Evolutionary conservation across 148 eudicot genomes (phyloP), one percentile per base, ranked within the genome.

Genomic region (Vaccinium vitisidaea): DNA sequence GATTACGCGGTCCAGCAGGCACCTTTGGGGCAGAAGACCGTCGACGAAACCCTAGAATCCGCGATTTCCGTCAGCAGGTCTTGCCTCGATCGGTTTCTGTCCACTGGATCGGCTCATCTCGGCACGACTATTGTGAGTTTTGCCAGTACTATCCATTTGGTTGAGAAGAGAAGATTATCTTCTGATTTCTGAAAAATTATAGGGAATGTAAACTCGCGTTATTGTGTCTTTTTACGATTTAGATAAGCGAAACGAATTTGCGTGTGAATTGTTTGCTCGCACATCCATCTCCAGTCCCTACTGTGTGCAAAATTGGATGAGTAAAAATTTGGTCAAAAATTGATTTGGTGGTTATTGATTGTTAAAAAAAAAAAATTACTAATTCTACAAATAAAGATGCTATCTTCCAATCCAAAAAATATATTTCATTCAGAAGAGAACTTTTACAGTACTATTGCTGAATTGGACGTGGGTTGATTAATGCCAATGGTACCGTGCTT

Each of bases 31-130:
- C 93, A 90, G 78, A 81, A 86, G 70, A 88, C 91, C 55, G 67
- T 83, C 46, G 84, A 83, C 83, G 87, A 85, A 55, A 79, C 91
- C 36, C 48, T 91, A 23, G 91, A 92, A 15, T 88, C 86, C 39
- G 85, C 95, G 52, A 79, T 94, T 84, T 56, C 85, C 8, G 69
- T 77, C 65, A 78, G 95, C 83, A 84, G 76, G 55, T 87, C 93
- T 82, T 96, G 98, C 25, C 80, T 94, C 46, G 90, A 92, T 79
- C 92, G 90, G 55, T 88, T 95, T 81, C 89, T 88, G 30, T 88
- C 90, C 39, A 95, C 98, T 59, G 88, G 93, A 0, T 89, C 96
- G 14, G 95, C 96, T 84, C 96, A 94, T 88, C 32, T 84, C 30
- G 0, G 0, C 0, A 27, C 30, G 30, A 27, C 30, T 0, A 27